Conservation (phyloP, 441 rosid species). For the Populus trichocarpa region DNA sequence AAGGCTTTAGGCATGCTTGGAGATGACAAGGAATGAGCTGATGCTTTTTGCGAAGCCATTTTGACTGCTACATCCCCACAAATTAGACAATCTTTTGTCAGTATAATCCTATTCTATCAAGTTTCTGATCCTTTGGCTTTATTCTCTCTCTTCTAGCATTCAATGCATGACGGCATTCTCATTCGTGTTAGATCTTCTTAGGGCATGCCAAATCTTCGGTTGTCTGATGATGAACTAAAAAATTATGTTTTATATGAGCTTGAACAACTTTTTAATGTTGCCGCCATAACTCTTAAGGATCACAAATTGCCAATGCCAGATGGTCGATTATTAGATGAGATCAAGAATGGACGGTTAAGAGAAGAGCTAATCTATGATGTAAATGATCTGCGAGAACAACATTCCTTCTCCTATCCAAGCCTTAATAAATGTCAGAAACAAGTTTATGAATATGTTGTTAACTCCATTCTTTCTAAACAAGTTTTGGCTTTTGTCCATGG, state of each 20-base stretch:
- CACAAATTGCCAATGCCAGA: too few species aligned
- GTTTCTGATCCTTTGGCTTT: neutral
- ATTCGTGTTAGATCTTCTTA: too few species aligned
- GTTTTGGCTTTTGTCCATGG: slow-evolving; percentile 2
- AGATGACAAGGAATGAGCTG: neutral
- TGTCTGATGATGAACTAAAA: too few species aligned
- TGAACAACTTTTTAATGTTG: too few species aligned
- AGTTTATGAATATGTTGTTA: neutral
- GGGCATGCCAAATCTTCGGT: too few species aligned
- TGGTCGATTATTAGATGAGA: too few species aligned
- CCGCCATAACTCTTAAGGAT: too few species aligned
- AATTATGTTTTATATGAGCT: too few species aligned
- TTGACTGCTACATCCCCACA: neutral
- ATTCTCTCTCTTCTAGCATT: neutral
- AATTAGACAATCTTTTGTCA: neutral
- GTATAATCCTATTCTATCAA: neutral
- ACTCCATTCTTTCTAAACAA: neutral
- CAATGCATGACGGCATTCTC: neutral
- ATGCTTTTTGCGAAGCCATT: neutral
- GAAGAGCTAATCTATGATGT: too few species aligned
- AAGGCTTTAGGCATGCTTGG: neutral
- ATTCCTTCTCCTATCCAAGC: neutral
- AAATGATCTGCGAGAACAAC: too few species aligned
- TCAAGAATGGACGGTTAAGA: too few species aligned
- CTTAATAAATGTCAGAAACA: neutral